A percentile compares a stretch with the other conserved stretches of the same genome.
Evolutionary conservation across 306 rosid genomes (phyloP).

Genomic region (Arachis hypogaea): DNA sequence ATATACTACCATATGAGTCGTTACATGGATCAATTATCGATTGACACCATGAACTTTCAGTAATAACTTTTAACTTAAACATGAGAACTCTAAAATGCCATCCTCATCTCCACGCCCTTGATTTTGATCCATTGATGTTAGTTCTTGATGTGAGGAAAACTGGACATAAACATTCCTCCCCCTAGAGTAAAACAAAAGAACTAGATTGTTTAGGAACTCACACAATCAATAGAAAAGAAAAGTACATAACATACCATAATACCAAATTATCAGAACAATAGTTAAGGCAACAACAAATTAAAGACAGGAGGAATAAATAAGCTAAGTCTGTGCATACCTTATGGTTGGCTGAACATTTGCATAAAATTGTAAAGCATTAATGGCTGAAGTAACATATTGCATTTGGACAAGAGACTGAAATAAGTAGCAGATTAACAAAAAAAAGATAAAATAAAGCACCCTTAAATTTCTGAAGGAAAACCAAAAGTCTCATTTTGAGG

Average conservation of each 20-base stretch:
- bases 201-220: too few species aligned
- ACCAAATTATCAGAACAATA: conserved; percentile 7
- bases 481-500: not conserved
- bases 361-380: conserved; percentile 77
- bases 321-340: conserved; percentile 49
- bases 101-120: too few species aligned
- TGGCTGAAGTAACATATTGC: conserved; percentile 88
- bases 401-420: conserved; percentile 87
- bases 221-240: not conserved
- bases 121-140: too few species aligned
- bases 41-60: not conserved
- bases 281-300: too few species aligned
- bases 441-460: conserved; percentile 18
- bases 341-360: conserved; percentile 79
- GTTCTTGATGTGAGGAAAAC: too few species aligned
- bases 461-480: conserved; percentile 21
- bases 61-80: too few species aligned
- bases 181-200: too few species aligned
- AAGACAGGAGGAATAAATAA: too few species aligned
- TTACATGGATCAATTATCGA: conserved; percentile 20
- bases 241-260: not conserved
- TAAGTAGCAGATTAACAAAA: conserved; percentile 28
- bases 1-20: conserved; percentile 1
- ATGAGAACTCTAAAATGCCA: too few species aligned
- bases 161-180: too few species aligned